A percentile compares a stretch with the other conserved stretches of the same genome.
Evolutionary conservation across 148 eudicot species (phyloP).

Genomic region (Nepenthes gracilis): DNA sequence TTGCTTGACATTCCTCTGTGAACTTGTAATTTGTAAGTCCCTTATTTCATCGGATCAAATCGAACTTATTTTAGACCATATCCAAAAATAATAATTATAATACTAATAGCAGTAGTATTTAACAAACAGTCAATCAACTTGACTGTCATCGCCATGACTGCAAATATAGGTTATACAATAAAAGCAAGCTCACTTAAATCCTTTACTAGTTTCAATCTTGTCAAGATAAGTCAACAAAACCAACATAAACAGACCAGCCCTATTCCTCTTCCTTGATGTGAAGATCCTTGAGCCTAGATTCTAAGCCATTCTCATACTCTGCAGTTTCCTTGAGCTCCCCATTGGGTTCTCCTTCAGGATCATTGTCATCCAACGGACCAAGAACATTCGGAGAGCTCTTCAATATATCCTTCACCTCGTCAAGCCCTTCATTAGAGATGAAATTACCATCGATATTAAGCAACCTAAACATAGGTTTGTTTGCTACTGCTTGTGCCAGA

Average conservation of each 20-base stretch:
- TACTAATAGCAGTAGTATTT: too few relatives aligned
- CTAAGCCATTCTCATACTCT: constrained; percentile 21
- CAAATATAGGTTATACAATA: too few relatives aligned
- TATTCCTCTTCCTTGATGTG: constrained; percentile 26
- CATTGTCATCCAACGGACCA: constrained; percentile 53
- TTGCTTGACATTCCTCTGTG: too few relatives aligned
- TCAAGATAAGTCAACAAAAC: background rate
- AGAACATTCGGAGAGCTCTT: constrained; percentile 30
- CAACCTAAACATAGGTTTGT: constrained; percentile 30
- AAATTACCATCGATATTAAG: constrained; percentile 45
- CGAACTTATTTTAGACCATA: too few relatives aligned
- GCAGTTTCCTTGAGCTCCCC: constrained; percentile 16
- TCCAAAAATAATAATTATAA: too few relatives aligned
- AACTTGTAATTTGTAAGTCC: too few relatives aligned
- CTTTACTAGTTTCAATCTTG: background rate
- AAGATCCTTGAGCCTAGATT: constrained; percentile 36
- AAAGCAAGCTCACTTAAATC: too few relatives aligned
- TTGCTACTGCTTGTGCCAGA: constrained; percentile 31
- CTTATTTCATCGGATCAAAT: too few relatives aligned
- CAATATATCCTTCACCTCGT: constrained; percentile 34
- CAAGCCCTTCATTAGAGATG: constrained; percentile 46
- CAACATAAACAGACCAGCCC: background rate
- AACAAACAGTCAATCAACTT: too few relatives aligned
- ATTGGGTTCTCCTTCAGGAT: constrained; percentile 34
- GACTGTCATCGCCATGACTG: too few relatives aligned